Evolutionary conservation across 179 eudicot genomes (phyloP), one percentile per base, ranked within the genome.

Genomic region (Nepenthes alata): DNA sequence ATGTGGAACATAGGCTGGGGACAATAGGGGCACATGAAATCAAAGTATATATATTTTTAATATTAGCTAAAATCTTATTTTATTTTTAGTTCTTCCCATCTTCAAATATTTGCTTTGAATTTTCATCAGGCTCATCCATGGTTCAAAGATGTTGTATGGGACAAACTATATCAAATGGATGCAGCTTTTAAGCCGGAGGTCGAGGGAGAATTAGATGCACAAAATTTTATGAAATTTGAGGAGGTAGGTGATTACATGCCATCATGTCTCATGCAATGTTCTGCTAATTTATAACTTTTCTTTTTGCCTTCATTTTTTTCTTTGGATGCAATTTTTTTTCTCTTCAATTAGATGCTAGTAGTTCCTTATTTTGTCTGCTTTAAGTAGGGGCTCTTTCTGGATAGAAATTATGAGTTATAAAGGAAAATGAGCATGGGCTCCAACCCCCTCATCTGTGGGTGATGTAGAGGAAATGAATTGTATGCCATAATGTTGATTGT

Each of bases 111-210:
- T 44, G 48, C 47, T 59, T 61, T 53, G 62, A 39, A 48, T 12
- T 61, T 78, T 38, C 4, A 10, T 65, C 67, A 84, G 89, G 86
- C 68, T 67, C 89, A 85, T 65, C 82, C 88, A 45, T 85, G 91
- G 91, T 83, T 85, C 74, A 78, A 75, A 77, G 85, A 71, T 35
- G 62, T 77, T 7, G 50, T 45, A n/a, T 85, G 88, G 91, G 88
- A 77, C 66, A 78, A 71, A 39, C 82, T 85, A 38, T 85, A 85
- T 60, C 75, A 77, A 38, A 80, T 73, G 80, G 84, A 85, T 16
- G 91, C 88, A 35, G 91, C 91, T 51, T 85, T 76, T 61, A 85
- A 78, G 59, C 91, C 91, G 25, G 81, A 80, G 60, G 84, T 83
- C 41, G 73, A 73, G 48, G 88, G 76, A 16, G 88, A 83, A 55